Evolutionary conservation across 805 yeast genomes (phyloP).

Genomic region (Pichia gijzeniarum): DNA sequence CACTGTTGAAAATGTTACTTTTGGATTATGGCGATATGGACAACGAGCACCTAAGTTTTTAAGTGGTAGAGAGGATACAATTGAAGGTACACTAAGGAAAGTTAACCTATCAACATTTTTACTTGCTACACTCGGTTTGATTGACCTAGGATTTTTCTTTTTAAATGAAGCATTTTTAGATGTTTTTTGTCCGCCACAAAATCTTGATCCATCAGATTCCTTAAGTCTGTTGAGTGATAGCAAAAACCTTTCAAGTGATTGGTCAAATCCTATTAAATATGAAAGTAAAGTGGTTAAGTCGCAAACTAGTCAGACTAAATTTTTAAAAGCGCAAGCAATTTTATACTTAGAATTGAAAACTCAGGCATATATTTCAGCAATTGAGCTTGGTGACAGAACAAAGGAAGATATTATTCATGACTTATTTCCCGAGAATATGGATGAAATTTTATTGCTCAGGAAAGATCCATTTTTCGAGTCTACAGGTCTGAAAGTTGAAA

Average conservation of each 20-base stretch:
- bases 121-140: constrained; percentile 77
- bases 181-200: constrained; percentile 76
- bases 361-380: constrained; percentile 87
- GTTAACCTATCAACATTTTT: constrained; percentile 84
- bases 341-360: constrained; percentile 85
- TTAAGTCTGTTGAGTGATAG: constrained; percentile 22
- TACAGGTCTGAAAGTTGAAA: constrained; percentile 17
- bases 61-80: constrained; percentile 53
- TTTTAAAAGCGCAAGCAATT: constrained; percentile 75
- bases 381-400: constrained; percentile 57
- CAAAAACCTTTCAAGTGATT: constrained; percentile 17
- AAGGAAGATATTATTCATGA: constrained; percentile 64
- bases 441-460: constrained; percentile 38
- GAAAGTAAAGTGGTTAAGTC: constrained; percentile 9
- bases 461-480: constrained; percentile 26
- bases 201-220: constrained; percentile 39
- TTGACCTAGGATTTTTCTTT: constrained; percentile 82
- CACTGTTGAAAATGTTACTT: constrained; percentile 61
- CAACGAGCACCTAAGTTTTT: constrained; percentile 50
- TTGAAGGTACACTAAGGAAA: constrained; percentile 65
- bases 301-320: constrained; percentile 28
- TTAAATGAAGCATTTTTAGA: constrained; percentile 80
- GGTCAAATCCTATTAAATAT: constrained; percentile 4
- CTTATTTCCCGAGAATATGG: constrained; percentile 64
- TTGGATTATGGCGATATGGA: constrained; percentile 66